These are phyloP conservation scores for Penicillium occitanis DNA, from an alignment of 2,329 filamentous ascomycete species.

Conservation along the genomic window DNA sequence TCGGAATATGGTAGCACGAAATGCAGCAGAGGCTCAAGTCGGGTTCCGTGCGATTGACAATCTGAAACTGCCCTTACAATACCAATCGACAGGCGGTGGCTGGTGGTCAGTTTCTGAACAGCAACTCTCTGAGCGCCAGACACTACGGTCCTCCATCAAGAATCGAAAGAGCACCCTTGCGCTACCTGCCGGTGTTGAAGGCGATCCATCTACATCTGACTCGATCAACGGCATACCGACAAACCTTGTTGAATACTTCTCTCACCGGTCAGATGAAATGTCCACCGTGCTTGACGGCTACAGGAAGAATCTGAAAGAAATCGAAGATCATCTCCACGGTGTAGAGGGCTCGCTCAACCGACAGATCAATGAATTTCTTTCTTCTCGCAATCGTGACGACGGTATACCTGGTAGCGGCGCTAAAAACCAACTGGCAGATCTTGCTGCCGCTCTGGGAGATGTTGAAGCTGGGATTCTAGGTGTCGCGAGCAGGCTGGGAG, in stretches of 20 bases:
- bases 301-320: slow-evolving; percentile 60
- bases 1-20: slow-evolving; percentile 60
- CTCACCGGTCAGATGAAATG: slow-evolving; percentile 63
- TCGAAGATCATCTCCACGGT: slow-evolving; percentile 64
- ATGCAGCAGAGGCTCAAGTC: slow-evolving; percentile 68
- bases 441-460: slow-evolving; percentile 62
- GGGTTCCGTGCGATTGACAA: slow-evolving; percentile 74
- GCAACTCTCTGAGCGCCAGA: slow-evolving; percentile 39
- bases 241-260: slow-evolving; percentile 65
- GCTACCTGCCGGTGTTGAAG: slow-evolving; percentile 48
- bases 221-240: slow-evolving; percentile 54
- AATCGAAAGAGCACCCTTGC: slow-evolving; percentile 44
- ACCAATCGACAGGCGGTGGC: slow-evolving; percentile 52
- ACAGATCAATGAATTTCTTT: slow-evolving; percentile 58
- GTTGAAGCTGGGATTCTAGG: slow-evolving; percentile 65
- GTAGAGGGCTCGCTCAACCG: slow-evolving; percentile 62
- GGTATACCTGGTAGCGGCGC: slow-evolving; percentile 43
- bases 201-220: slow-evolving; percentile 41
- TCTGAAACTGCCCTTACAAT: slow-evolving; percentile 66
- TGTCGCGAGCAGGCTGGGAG: slow-evolving; percentile 61
- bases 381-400: slow-evolving; percentile 43
- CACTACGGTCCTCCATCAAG: slow-evolving; percentile 40
- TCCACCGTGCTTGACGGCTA: slow-evolving; percentile 58
- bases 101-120: slow-evolving; percentile 45
- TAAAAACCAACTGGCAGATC: slow-evolving; percentile 43